Base-by-base conservation (phyloP, 306 rosid genomes). In the Albizia julibrissin region DNA sequence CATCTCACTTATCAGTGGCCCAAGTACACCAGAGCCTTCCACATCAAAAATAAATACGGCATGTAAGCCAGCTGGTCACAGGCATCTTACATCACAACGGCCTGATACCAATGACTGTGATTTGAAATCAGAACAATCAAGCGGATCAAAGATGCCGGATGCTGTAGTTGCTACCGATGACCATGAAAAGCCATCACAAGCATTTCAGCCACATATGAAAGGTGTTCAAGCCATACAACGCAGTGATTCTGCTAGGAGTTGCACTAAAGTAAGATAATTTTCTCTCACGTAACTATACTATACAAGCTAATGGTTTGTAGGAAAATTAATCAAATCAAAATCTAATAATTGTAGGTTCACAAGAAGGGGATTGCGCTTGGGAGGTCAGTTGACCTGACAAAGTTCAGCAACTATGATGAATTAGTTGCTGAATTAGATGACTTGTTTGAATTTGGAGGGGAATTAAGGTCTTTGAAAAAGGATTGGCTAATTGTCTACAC, bases 321-420 rank as follows among this genome's bases (percentile, higher is more conserved):
- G 43, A 43, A 74, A 68, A 59, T 24, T 59, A 59, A 59, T 59
- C 33, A 34, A 29, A 85, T 61, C 24, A 22, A 34, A 64, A 80
- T 61, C 61, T 85, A n/a, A 69, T 81, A 61, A 69, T 86, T 84
- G 64, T 84, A 95, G 99, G 99, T 95, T 79, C 98, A 95, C 82
- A 95, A 95, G 93, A 97, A 93, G 89, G 99, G 99, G 70, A 93
- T 93, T 75, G 98, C 97, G 9, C 96, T 95, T 65, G 99, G 99
- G 82, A 91, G 99, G 85, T 95, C 98, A 1, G 91, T 95, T 43
- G 99, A 95, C 87, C 98, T 95, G 64, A 79, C 93, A 12, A 95
- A 92, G 87, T 95, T 95, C 86, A 88, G 86, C 74, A 83, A 88
- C 77, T 95, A 95, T 47, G 91, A 82, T 34, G 97, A 93, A 81